Evolutionary conservation across 768 basidiomycete genomes (phyloP).

Genomic region (Pholiota molesta): DNA sequence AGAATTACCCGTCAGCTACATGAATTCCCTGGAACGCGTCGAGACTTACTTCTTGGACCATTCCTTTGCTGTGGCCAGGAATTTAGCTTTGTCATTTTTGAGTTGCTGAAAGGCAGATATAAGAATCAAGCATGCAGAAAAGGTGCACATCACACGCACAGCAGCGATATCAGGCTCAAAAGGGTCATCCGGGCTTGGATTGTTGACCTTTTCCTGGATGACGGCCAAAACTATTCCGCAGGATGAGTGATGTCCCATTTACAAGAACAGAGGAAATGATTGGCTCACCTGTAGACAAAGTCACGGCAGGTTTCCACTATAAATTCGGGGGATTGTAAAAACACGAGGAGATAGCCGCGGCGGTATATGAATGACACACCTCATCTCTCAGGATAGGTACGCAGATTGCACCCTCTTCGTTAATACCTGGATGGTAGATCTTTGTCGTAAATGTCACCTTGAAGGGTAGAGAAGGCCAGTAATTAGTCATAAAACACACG

Average conservation of each 20-base stretch:
- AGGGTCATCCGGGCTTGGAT: slow-evolving; percentile 86
- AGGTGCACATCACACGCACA: slow-evolving; percentile 42
- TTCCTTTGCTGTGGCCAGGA: slow-evolving; percentile 77
- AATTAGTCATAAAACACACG: not conserved
- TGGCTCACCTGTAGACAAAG: slow-evolving; percentile 64
- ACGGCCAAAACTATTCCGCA: slow-evolving; percentile 61
- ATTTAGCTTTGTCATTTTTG: slow-evolving; percentile 78
- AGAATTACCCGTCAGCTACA: not conserved
- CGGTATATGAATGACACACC: slow-evolving; percentile 42
- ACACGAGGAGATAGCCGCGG: slow-evolving; percentile 9
- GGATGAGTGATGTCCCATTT: slow-evolving; percentile 13
- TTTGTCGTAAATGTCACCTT: slow-evolving; percentile 85
- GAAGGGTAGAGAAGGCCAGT: slow-evolving; percentile 13
- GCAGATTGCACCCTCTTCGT: slow-evolving; percentile 87
- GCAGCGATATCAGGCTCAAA: slow-evolving; percentile 88
- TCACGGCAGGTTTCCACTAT: slow-evolving; percentile 87
- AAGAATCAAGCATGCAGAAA: slow-evolving; percentile 1
- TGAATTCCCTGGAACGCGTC: not conserved
- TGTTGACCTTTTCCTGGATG: slow-evolving; percentile 85
- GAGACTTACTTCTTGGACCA: slow-evolving; percentile 76
- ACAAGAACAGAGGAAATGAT: not conserved
- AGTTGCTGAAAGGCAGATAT: slow-evolving; percentile 48
- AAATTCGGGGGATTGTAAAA: slow-evolving; percentile 11
- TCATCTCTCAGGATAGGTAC: slow-evolving; percentile 84
- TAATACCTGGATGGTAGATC: slow-evolving; percentile 91